Base-by-base conservation (phyloP, 179 eudicot species). In the Corrigiola litoralis region DNA sequence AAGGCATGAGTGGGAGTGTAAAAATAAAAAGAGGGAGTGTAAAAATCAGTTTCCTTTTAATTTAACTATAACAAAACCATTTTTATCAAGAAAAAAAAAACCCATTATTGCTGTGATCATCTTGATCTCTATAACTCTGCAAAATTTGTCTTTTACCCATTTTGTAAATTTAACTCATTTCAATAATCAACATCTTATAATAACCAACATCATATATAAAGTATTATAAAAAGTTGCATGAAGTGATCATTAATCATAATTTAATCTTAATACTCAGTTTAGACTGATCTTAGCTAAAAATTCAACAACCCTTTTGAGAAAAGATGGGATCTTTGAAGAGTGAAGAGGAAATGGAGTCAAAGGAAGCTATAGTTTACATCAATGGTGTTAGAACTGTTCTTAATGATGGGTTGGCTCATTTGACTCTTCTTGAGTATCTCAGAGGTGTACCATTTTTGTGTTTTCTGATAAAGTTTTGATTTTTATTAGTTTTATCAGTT, bases 381-480 rank as follows among this genome's bases (percentile, higher is more conserved):
- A 94, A 94, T 77, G 97, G 99, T 7, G 90, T 86, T 62, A 89
- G 91, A 27, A 76, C 81, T 63, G 65, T 86, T 8, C 68, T 94
- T 50, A 90, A 95, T 21, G 97, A 90, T 82, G 96, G 99, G 11
- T 69, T 94, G 65, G 99, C 99, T 70, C 96, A 94, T 68, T 52
- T 88, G 53, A 94, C 99, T 65, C 94, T 94, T 53, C 94, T 94
- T 28, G 96, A 94, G 75, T 90, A 86, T 75, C 99, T 94, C 46
- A 66, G 99, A 88, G 99, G 99, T 94, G 75, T 8, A 7, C 1
- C 9, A 1, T 18, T 51, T 47, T 10, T 1, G 25, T 37, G 5
- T 18, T 63, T n/a, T 41, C 13, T 33, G 5, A 36, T 25, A 34
- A 41, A 0, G 3, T 40, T 29, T n/a, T 1, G 5, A 40, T 29